Evolutionary conservation across 352 stramenopile species (phyloP).

Genomic region (Halophytophthora polymorphica): DNA sequence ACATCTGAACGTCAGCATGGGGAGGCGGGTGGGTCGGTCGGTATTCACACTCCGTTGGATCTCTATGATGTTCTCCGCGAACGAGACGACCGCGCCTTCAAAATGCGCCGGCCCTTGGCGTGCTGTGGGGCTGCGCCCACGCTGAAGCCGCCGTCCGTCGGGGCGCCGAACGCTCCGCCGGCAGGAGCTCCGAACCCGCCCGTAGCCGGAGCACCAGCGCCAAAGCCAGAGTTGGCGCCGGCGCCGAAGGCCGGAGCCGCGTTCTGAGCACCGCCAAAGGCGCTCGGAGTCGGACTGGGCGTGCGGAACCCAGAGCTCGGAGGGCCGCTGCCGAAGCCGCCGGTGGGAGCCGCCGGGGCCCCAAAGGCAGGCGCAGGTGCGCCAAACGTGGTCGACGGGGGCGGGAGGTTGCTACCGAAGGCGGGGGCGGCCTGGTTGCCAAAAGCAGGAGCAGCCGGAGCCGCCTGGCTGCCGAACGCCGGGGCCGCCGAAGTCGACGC

Average conservation of each 20-base stretch:
- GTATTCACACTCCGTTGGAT: neutral
- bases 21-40: no score
- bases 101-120: slow-evolving; percentile 56
- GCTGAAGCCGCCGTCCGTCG: slow-evolving; percentile 54
- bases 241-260: slow-evolving; percentile 17
- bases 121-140: slow-evolving; percentile 56
- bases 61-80: slow-evolving; percentile 29
- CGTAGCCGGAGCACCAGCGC: slow-evolving; percentile 12
- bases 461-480: slow-evolving; percentile 26
- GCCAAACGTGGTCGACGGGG: slow-evolving; percentile 27
- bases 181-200: slow-evolving; percentile 31
- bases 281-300: slow-evolving; percentile 20
- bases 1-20: no score
- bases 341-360: slow-evolving; percentile 18
- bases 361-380: slow-evolving; percentile 23
- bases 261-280: slow-evolving; percentile 15
- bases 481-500: slow-evolving; percentile 26
- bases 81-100: slow-evolving; percentile 42
- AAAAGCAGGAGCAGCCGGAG: slow-evolving; percentile 26
- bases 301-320: slow-evolving; percentile 29
- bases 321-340: slow-evolving; percentile 32
- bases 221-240: slow-evolving; percentile 16
- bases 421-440: slow-evolving; percentile 18
- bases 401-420: slow-evolving; percentile 26
- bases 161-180: slow-evolving; percentile 30